Evolutionary conservation across 805 yeast species (phyloP), one percentile per base, ranked within the genome.

Genomic region (Wickerhamiella sergipiensis): DNA sequence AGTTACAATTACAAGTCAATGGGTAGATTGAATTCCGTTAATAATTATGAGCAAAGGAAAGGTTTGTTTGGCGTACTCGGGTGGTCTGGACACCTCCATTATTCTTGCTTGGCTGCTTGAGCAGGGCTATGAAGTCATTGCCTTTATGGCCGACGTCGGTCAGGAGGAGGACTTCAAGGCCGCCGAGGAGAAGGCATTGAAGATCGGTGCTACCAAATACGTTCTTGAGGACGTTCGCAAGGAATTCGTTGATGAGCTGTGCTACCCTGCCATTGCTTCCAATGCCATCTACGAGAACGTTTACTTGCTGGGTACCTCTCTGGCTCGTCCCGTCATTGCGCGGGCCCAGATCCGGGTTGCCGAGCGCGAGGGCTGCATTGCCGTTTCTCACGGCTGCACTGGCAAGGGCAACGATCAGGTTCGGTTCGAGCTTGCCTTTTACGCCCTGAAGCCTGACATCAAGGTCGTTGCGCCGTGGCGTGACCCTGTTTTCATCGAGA

Each of bases 361-460:
- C 56, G 94, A 88, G 73, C 78, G 85, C 64, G 94, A 92, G 71
- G 97, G 97, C 58, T 92, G 98, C 77, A 88, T 90, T 63, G 97
- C 97, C 50, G 98, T 92, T 47, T 81, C 95, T 47, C 99, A 92
- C 71, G 99, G 99, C 57, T 92, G 98, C 75, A 92, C 99, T 60
- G 99, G 99, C 74, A 92, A 92, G 76, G 99, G 99, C 74, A 92
- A 92, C 69, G 99, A 92, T 71, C 98, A 92, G 75, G 97, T 92
- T 59, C 84, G 99, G 73, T 92, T 92, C 68, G 99, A 92, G 74
- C 76, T 92, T 55, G 83, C 95, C 8, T 92, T 92, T 78, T 92
- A 92, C 71, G 99, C 97, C 38, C 79, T 92, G 70, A 89, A 92
- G 74, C 98, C 99, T 43, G 97, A 89, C 65, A 95, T 92, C 61